Conservation (phyloP, 495 filamentous ascomycete species). For the Talaromyces adpressus region DNA sequence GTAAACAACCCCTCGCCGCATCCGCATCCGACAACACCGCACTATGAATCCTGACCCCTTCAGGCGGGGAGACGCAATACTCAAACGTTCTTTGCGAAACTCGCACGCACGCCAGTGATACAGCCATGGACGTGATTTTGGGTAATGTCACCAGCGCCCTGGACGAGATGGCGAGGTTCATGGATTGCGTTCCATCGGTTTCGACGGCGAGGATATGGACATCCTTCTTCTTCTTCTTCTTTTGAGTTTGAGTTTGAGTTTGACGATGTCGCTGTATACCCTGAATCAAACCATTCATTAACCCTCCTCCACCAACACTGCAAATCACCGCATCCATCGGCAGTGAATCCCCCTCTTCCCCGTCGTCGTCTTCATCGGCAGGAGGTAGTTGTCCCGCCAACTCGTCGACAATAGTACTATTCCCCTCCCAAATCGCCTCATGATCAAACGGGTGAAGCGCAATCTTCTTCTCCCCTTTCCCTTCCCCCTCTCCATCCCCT, state of each 20-base stretch:
- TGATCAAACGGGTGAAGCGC: slow-evolving; percentile 79
- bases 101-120: slow-evolving; percentile 63
- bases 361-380: slow-evolving; percentile 13
- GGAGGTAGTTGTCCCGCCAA: slow-evolving; percentile 50
- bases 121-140: slow-evolving; percentile 76
- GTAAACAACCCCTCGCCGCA: slow-evolving; percentile 67
- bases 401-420: slow-evolving; percentile 68
- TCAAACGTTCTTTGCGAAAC: slow-evolving; percentile 70
- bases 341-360: slow-evolving; percentile 27
- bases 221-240: slow-evolving; percentile 10
- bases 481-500: neutral
- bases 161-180: slow-evolving; percentile 52
- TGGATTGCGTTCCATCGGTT: slow-evolving; percentile 70
- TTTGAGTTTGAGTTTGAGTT: slow-evolving; percentile 16
- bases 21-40: slow-evolving; percentile 71
- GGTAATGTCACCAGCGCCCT: slow-evolving; percentile 59
- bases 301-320: slow-evolving; percentile 82
- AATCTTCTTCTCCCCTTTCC: slow-evolving; percentile 61
- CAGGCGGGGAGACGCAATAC: slow-evolving; percentile 40
- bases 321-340: slow-evolving; percentile 66
- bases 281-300: slow-evolving; percentile 72
- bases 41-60: slow-evolving; percentile 48
- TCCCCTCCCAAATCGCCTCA: slow-evolving; percentile 75
- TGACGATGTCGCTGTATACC: slow-evolving; percentile 52
- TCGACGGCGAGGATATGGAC: slow-evolving; percentile 72